These are phyloP conservation scores for Yarrowia deformans DNA, from an alignment of 805 yeast species.

Conservation along the genomic window DNA sequence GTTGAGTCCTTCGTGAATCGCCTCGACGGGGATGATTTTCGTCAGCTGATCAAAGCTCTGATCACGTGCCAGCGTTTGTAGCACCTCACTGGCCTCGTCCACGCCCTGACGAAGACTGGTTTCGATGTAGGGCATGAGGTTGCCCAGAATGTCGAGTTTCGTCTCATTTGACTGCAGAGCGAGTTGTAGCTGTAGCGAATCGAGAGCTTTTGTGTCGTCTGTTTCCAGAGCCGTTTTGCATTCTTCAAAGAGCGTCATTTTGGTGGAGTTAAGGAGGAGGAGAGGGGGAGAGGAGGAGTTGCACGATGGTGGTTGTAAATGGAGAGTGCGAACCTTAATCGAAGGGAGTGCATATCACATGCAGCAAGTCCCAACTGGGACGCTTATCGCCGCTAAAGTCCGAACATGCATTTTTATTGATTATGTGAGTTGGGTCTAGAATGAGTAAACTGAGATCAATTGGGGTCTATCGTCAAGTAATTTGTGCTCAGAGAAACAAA, in stretches of 20 bases:
- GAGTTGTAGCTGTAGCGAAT: slow-evolving; percentile 26
- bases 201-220: slow-evolving; percentile 14
- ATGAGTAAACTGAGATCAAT: too few species aligned
- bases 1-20: slow-evolving; percentile 15
- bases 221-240: slow-evolving; percentile 22
- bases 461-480: too few species aligned
- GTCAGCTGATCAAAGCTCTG: slow-evolving; percentile 9
- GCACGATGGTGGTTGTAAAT: background rate
- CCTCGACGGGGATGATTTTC: slow-evolving; percentile 7
- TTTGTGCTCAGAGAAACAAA: too few species aligned
- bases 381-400: background rate
- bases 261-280: too few species aligned
- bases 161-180: slow-evolving; percentile 16
- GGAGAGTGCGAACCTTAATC: background rate
- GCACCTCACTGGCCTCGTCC: slow-evolving; percentile 12
- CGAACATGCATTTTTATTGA: slow-evolving; percentile 3
- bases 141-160: background rate
- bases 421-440: background rate
- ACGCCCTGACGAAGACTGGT: slow-evolving; percentile 2
- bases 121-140: slow-evolving; percentile 9
- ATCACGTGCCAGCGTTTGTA: slow-evolving; percentile 22
- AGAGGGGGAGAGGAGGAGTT: too few species aligned
- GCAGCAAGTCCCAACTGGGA: background rate
- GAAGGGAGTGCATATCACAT: background rate
- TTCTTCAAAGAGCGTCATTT: slow-evolving; percentile 4